Conservation (phyloP, 192 early-diverging fungal species). For the Gaertneriomyces semiglobifer region DNA sequence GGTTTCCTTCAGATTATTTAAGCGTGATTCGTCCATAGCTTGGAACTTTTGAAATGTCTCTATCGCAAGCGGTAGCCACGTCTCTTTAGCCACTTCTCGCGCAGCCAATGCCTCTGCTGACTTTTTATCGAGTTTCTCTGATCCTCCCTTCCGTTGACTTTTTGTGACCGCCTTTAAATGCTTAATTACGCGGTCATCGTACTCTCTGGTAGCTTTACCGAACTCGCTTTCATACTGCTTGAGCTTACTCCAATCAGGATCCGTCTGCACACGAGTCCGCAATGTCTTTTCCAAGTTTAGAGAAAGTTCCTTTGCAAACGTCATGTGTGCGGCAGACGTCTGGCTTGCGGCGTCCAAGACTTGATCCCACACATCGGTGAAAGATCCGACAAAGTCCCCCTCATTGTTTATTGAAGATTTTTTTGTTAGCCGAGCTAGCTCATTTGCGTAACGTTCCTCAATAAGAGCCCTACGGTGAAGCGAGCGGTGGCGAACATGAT, state of each 20-base stretch:
- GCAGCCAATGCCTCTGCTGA: conserved; percentile 30
- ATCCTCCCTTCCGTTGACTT: conserved; percentile 20
- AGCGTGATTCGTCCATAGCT: conserved; percentile 35
- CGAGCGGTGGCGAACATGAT: neutral
- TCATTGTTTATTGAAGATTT: conserved; percentile 16
- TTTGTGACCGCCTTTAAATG: conserved; percentile 27
- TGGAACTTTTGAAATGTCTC: conserved; percentile 36
- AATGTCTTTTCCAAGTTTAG: conserved; percentile 18
- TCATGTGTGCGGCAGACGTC: conserved; percentile 8
- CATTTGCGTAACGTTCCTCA: conserved; percentile 25
- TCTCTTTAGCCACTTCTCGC: conserved; percentile 25
- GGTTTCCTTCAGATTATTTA: conserved; percentile 20
- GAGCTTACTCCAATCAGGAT: conserved; percentile 15
- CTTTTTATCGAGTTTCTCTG: conserved; percentile 34
- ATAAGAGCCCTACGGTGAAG: conserved; percentile 10
- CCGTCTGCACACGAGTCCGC: conserved; percentile 3
- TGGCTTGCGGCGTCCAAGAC: conserved; percentile 4
- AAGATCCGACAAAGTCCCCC: conserved; percentile 21
- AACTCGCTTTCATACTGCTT: conserved; percentile 29
- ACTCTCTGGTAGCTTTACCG: conserved; percentile 16
- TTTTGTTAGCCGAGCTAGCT: conserved; percentile 12
- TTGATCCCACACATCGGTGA: conserved; percentile 21
- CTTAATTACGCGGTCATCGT: conserved; percentile 26
- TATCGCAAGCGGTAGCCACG: conserved; percentile 26
- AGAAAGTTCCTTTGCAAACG: conserved; percentile 10